Conservation (phyloP, 2,329 filamentous ascomycete genomes). For the Aureobasidium sp. region DNA sequence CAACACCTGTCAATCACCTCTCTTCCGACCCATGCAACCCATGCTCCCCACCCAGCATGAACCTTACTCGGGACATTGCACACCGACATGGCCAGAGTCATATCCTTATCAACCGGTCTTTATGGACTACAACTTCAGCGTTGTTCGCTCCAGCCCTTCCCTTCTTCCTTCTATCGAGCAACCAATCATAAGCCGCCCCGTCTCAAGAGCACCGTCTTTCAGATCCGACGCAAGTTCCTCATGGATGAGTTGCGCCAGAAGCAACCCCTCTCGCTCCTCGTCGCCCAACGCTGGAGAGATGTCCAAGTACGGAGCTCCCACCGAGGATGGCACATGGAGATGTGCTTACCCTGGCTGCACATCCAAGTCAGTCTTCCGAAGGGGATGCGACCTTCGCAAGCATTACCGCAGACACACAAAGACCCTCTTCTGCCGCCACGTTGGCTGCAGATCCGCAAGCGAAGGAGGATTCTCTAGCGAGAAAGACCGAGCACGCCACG, state of each 20-base stretch:
- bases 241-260: conserved; percentile 17
- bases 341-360: conserved; percentile 51
- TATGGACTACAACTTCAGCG: conserved; percentile 1
- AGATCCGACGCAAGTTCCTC: conserved; percentile 22
- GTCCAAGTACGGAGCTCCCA: conserved; percentile 32
- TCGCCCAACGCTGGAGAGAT: conserved; percentile 27
- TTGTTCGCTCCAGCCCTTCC: conserved; percentile 11
- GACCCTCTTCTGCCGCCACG: conserved; percentile 50
- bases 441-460: conserved; percentile 48
- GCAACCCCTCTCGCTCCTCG: conserved; percentile 22
- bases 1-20: conserved; percentile 8
- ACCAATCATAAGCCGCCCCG: not conserved
- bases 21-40: not conserved
- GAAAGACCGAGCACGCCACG: conserved; percentile 52
- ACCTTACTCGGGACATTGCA: conserved; percentile 1
- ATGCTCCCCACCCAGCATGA: conserved; percentile 2
- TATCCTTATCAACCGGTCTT: conserved; percentile 7
- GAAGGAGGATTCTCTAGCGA: conserved; percentile 53
- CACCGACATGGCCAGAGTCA: conserved; percentile 10
- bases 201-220: conserved; percentile 21
- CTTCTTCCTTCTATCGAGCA: conserved; percentile 13
- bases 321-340: conserved; percentile 44
- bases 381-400: conserved; percentile 53
- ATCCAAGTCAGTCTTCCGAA: conserved; percentile 48
- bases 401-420: conserved; percentile 56